Evolutionary conservation across 164 flowering plant species (phyloP).

Genomic region (Platanus orientalis): DNA sequence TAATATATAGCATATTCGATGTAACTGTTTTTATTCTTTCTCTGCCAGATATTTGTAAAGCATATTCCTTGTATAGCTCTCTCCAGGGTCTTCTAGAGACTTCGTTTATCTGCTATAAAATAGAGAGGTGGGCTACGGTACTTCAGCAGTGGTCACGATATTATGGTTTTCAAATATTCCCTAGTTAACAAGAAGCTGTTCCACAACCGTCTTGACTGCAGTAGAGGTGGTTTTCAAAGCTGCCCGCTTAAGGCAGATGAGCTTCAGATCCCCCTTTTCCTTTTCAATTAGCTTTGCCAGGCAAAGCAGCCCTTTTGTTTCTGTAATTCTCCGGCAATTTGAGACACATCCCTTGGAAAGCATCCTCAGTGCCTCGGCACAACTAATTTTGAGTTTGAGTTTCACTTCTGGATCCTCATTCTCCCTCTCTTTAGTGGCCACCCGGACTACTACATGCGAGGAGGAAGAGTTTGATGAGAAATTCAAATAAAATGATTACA

Average conservation of each 20-base stretch:
- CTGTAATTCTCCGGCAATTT: constrained; percentile 66
- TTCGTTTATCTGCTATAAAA: too few species aligned
- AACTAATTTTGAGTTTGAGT: constrained; percentile 43
- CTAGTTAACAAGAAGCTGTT: too few species aligned
- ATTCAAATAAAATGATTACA: too few species aligned
- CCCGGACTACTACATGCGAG: constrained; percentile 32
- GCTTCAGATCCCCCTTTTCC: constrained; percentile 56
- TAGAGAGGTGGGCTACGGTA: too few species aligned
- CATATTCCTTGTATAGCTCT: too few species aligned
- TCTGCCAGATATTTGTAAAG: too few species aligned
- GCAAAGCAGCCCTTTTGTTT: constrained; percentile 69
- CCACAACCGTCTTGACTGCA: constrained; percentile 69
- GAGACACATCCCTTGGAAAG: constrained; percentile 48
- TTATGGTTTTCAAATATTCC: too few species aligned
- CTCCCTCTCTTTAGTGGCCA: constrained; percentile 49
- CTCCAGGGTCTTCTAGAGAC: too few species aligned
- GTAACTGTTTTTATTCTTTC: too few species aligned
- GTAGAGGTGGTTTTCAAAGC: constrained; percentile 75
- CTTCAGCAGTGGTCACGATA: too few species aligned
- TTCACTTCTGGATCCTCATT: constrained; percentile 52
- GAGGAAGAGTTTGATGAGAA: constrained; percentile 14
- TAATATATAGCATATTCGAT: too few species aligned
- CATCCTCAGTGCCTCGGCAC: constrained; percentile 72
- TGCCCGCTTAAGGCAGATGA: constrained; percentile 54
- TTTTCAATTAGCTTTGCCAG: constrained; percentile 67